Percentiles rank a stretch among this genome's conserved stretches.
These are phyloP conservation scores for Neurospora sp. DNA, from an alignment of 495 filamentous ascomycete species.

Conservation along the genomic window DNA sequence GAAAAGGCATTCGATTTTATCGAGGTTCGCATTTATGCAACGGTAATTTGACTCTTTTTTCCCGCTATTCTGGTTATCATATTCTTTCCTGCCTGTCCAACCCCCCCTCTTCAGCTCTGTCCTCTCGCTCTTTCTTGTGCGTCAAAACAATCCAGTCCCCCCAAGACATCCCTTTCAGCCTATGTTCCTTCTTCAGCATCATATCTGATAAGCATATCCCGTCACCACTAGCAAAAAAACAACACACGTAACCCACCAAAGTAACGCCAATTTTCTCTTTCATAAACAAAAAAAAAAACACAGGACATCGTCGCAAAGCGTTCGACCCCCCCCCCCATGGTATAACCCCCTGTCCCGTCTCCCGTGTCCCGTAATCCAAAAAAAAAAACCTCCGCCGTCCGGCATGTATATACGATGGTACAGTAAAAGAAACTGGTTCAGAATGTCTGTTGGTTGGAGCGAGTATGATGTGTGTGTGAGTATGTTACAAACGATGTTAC, in stretches of 20 bases:
- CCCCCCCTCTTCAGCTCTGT: neutral
- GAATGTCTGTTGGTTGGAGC: neutral
- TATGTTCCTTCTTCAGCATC: neutral
- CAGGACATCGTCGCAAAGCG: neutral
- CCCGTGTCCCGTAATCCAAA: neutral
- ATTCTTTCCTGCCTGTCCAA: neutral
- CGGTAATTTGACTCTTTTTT: neutral
- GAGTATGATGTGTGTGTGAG: neutral
- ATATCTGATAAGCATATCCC: neutral
- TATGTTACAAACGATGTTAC: neutral
- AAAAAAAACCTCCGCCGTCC: neutral
- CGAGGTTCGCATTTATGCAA: neutral
- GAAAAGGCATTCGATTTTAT: neutral
- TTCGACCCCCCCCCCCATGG: neutral
- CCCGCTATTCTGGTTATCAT: neutral
- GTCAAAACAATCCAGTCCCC: neutral
- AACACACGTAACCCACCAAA: neutral
- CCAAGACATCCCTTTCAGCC: neutral
- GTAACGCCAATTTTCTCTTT: neutral
- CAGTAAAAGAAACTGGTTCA: neutral
- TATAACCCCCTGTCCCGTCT: neutral
- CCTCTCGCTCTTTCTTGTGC: neutral
- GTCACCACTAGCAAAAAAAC: neutral
- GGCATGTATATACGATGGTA: neutral
- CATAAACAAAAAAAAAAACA: neutral